Base-by-base conservation (phyloP, 2,329 filamentous ascomycete genomes). In the Trichoderma gracile region DNA sequence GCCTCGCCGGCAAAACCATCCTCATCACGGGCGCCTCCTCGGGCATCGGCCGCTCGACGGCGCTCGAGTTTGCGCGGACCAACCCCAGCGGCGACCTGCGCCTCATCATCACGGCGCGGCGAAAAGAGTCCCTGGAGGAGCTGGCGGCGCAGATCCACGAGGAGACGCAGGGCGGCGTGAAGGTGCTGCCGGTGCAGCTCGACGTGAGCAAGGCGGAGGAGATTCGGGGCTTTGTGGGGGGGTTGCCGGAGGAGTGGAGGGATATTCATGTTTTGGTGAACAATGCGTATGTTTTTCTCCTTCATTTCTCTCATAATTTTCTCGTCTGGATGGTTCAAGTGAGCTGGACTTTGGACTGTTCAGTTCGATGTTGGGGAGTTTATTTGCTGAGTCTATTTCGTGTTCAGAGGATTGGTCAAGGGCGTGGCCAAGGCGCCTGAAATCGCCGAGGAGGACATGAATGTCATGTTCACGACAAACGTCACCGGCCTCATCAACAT, bases 401-500 rank as follows among this genome's bases (percentile, higher is more conserved):
- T 12, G 14, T 6, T 25, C 12, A 95, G 92, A 54, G 94, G 94
- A 47, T 85, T 97, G 21, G 94, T 97, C 67, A 94, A 91, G 77
- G 93, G 93, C 68, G 86, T 97, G 14, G 94, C 91, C 56, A 87
- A 90, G 74, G 92, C 93, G 1, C 93, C 93, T 19, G 85, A 91
- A 46, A 97, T 99, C 74, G 84, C 82, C 17, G 84, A 91, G 72
- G 88, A 89, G 65, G 94, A 99, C 78, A 90, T 97, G 71, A 83
- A 90, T 71, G 73, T 88, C 75, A 97, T 98, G 93, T 92, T 97
- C 74, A 80, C 85, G 53, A 98, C 95, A 65, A 99, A 99, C 76
- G 93, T 98, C 59, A 95, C 90, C 2, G 95, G 95, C 30, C 83
- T 99, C 40, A 95, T 99, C 81, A 91, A 94, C 81, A 92, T 98